phyloP scores from a whole-genome alignment of 495 filamentous ascomycete genomes.

The Neurospora sp. region DNA sequence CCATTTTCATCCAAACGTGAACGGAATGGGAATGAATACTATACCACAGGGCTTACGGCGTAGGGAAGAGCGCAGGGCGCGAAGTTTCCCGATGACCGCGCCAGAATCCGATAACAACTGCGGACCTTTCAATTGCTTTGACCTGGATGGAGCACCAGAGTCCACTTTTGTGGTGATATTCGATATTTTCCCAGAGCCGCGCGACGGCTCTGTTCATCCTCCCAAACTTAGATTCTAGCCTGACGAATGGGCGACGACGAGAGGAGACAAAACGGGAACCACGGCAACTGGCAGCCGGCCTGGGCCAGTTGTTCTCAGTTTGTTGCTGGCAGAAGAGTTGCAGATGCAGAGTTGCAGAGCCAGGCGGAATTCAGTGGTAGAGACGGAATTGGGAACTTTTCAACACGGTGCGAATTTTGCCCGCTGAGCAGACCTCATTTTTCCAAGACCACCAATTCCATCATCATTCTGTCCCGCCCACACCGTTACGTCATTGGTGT shows the following conservation, averaged over 20 bases:
- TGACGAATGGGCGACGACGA: not conserved
- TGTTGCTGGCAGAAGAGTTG: not conserved
- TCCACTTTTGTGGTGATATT: not conserved
- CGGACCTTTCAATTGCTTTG: not conserved
- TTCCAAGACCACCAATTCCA: conserved; percentile 16
- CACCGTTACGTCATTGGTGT: conserved; percentile 25
- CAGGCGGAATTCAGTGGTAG: not conserved
- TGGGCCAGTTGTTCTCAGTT: not conserved
- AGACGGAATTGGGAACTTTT: conserved; percentile 4
- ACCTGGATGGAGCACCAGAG: not conserved
- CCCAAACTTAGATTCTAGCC: not conserved
- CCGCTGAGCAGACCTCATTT: not conserved
- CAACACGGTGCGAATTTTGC: conserved; percentile 17
- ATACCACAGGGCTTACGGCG: not conserved
- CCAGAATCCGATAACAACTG: not conserved
- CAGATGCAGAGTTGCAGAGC: not conserved
- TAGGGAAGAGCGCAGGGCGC: not conserved
- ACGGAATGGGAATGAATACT: not conserved
- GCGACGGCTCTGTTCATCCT: not conserved
- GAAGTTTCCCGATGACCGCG: not conserved
- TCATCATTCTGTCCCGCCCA: conserved; percentile 5
- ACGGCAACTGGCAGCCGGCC: not conserved
- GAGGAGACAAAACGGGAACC: not conserved
- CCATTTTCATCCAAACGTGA: not conserved
- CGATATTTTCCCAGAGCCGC: not conserved